Evolutionary conservation across 148 eudicot genomes (phyloP).

Genomic region (Amaranthus hypochondriacus): DNA sequence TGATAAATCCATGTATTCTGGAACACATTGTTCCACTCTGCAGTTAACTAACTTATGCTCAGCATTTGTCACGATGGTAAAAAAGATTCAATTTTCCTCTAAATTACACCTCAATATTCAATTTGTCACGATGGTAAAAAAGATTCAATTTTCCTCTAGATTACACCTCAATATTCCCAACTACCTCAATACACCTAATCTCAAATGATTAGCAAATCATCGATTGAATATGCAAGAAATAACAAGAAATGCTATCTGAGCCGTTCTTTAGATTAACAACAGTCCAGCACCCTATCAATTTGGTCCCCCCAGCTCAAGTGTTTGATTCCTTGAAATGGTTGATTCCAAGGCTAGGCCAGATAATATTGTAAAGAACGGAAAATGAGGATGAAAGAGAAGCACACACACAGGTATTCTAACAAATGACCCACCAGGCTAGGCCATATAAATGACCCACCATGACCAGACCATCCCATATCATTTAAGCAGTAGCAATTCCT

Average conservation of each 20-base stretch:
- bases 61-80: background rate
- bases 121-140: background rate
- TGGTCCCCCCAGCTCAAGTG: background rate
- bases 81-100: background rate
- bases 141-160: background rate
- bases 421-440: background rate
- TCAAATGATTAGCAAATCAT: too few species aligned
- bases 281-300: background rate
- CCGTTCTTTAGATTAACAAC: background rate
- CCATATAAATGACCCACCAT: background rate
- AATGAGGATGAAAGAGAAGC: background rate
- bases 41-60: background rate
- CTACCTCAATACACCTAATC: too few species aligned
- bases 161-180: background rate
- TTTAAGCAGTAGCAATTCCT: conserved; percentile 1
- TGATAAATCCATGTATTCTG: background rate
- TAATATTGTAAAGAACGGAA: background rate
- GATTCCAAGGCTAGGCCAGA: background rate
- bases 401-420: background rate
- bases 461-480: background rate
- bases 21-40: background rate
- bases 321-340: background rate
- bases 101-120: background rate
- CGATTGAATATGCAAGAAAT: too few species aligned
- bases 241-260: background rate